Evolutionary conservation across 176 grass and related monocot genomes (phyloP), one percentile per base, ranked within the genome.

Genomic region (Carex parvula): DNA sequence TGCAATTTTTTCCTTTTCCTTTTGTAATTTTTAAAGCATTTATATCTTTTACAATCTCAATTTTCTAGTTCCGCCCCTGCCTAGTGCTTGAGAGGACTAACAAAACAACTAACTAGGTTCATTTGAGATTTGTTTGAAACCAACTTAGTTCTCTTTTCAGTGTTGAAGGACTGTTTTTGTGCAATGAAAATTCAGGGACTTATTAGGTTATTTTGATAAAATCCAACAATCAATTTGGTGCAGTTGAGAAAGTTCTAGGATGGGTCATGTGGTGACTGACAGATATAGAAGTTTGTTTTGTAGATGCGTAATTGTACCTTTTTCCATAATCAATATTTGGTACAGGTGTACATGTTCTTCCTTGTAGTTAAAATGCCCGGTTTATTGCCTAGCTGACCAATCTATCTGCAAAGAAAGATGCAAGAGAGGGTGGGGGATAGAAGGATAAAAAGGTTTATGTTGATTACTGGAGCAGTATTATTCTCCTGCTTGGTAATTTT

Each of bases 401-500:
- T 70, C 15, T 17, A 70, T 41, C 67, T 17, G 18, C 16, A 41
- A 42, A 70, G 67, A 70, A 44, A 2, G 32, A 3, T 3, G 20
- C 24, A 64, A 26, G 61, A 10, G 61, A 64, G 5, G 20, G 37
- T 41, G 37, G 37, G 59, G n/a, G n/a, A 7, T 6, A 61, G 21
- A 22, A 22, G 60, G 41, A 72, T 46, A 72, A 48, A 46, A 70
- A 30, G 1, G 35, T 20, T 72, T 16, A 76, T 76, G 24, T 21
- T 16, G 41, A 8, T 41, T 69, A 71, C 68, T 42, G n/a, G 29
- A 86, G 3, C 0, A 65, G 15, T 63, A 82, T 50, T 53, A 16
- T 46, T 10, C 26, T 59, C 42, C 20, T 76, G 57, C 16, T 52
- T 88, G 87, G 74, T 41, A 20, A 82, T 73, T 81, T 54, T 41